Conservation (phyloP, 495 filamentous ascomycete species). For the Neurospora africana region DNA sequence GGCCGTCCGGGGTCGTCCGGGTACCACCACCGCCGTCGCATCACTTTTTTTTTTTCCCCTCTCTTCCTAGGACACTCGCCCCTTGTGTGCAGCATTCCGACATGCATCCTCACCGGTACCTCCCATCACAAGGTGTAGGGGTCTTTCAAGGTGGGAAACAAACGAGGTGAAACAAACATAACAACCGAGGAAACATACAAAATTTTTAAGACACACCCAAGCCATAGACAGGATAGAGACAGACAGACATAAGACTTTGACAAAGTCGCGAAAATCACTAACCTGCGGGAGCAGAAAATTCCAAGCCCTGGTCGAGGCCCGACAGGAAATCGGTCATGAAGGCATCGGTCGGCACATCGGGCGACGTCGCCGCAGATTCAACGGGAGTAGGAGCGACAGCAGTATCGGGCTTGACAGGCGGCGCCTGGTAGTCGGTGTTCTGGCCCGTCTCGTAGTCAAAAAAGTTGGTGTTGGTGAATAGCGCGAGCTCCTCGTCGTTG, state of each 20-base stretch:
- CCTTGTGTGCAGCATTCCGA: background rate
- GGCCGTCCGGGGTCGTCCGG: background rate
- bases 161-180: background rate
- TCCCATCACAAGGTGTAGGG: background rate
- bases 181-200: background rate
- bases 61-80: background rate
- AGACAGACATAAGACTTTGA: background rate
- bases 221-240: background rate
- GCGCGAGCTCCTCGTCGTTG: constrained; percentile 61
- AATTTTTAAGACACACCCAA: background rate
- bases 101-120: background rate
- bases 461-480: constrained; percentile 92
- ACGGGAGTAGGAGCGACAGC: constrained; percentile 17
- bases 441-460: constrained; percentile 66
- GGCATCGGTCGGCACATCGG: constrained; percentile 24
- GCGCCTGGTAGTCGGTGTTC: constrained; percentile 29
- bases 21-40: background rate
- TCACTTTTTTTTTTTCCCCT: background rate
- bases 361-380: constrained; percentile 8
- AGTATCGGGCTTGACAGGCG: constrained; percentile 23
- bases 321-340: constrained; percentile 29
- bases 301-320: constrained; percentile 16
- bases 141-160: background rate
- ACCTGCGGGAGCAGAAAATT: background rate
- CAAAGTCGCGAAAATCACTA: constrained; percentile 3